phyloP scores from a whole-genome alignment of 2,329 filamentous ascomycete genomes.

The Ophiostoma pallidulum region DNA sequence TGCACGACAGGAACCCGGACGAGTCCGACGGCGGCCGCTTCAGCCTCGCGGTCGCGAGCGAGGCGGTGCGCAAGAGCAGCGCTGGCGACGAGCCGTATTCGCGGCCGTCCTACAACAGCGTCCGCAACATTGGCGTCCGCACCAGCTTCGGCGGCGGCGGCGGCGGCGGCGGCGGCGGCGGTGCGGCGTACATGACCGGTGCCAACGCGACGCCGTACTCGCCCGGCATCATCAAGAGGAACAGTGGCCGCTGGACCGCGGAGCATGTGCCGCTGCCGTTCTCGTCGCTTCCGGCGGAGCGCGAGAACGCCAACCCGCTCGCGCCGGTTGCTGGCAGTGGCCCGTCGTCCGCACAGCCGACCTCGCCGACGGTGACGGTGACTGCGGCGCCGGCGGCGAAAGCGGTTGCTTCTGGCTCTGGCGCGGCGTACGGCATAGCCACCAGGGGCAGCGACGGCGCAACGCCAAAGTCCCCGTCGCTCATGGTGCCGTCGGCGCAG shows the following conservation, averaged over 20 bases:
- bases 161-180: no score
- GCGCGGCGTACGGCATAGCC: no score
- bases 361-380: slow-evolving; percentile 15
- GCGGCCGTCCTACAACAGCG: neutral
- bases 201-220: neutral
- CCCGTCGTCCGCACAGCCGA: slow-evolving; percentile 9
- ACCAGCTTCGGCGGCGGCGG: no score
- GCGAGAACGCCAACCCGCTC: slow-evolving; percentile 17
- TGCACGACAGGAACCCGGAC: neutral
- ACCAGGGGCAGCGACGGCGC: slow-evolving; percentile 3
- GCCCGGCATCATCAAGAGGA: slow-evolving; percentile 1
- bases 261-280: slow-evolving; percentile 26
- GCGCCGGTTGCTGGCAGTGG: neutral
- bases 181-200: no score
- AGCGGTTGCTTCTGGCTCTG: no score
- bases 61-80: neutral
- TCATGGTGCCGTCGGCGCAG: neutral
- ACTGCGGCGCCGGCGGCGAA: neutral
- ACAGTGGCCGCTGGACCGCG: slow-evolving; percentile 14
- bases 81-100: neutral
- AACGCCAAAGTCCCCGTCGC: neutral
- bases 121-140: neutral
- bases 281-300: slow-evolving; percentile 26
- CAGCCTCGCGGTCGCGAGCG: neutral
- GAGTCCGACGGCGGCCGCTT: no score